Base-by-base conservation (phyloP, 2,329 filamentous ascomycete species). In the Fusarium coicis region DNA sequence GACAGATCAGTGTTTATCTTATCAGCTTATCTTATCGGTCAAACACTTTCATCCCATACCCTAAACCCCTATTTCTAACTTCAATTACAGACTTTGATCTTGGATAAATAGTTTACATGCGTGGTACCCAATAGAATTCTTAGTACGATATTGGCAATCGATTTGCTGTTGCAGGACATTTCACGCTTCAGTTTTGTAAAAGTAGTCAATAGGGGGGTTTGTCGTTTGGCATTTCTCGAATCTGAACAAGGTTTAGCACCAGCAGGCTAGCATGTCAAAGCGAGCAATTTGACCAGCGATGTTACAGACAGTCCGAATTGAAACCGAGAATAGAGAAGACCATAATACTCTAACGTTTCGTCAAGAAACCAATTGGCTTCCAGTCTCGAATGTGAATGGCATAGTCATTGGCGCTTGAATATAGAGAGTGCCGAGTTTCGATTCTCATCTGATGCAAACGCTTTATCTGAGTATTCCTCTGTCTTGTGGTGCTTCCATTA, bases 291-390 rank as follows among this genome's bases (percentile, higher is more conserved):
- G 11, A 32, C 11, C 4, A 14, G 12, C 4, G 11, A 32, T 32
- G 12, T 14, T 32, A 11, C 30, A 32, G 4, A 32, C 4, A 32
- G 30, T 14, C 10, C 10, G 30, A 30, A 30, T 30, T 30, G 30
- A 30, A 4, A 30, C 10, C 10, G 3, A 26, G 9, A 8, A 0
- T 10, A 26, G 2, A 15, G 26, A 10, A 10, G 11, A 28, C 4
- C 0, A 21, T 1, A 10, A 10, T 7, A 7, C 0, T 47, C 5
- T 26, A 28, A 4, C 0, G 5, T 10, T 10, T 21, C 2, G 4
- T 12, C 3, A 21, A 21, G 19, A 5, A 21, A 15, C 10, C 10
- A 6, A 3, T 21, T 3, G 5, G 19, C 18, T 21, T 26, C 11
- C 28, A 5, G 5, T 7, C 12, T 28, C 5, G 3, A 15, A 8